Evolutionary conservation across 2,329 filamentous ascomycete genomes (phyloP).

Genomic region (Pestalotiopsis sp.): DNA sequence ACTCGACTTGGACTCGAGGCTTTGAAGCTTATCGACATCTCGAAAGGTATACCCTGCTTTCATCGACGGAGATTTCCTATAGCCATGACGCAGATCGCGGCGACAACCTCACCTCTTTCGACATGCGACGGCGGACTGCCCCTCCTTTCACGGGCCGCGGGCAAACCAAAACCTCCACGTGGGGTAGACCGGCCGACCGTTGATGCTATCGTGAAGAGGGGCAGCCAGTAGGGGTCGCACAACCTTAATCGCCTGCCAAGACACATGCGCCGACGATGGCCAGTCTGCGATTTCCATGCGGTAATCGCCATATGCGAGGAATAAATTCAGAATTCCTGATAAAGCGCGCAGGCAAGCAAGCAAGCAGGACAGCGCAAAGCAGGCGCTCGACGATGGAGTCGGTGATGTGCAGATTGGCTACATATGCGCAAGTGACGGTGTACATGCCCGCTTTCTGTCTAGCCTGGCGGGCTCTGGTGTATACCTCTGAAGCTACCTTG

Average conservation of each 20-base stretch:
- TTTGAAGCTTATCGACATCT: not conserved
- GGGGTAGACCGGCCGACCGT: not conserved
- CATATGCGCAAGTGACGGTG: not conserved
- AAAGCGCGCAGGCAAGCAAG: not conserved
- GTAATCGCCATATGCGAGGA: not conserved
- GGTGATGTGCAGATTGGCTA: conserved; percentile 1
- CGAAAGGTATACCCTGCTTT: not conserved
- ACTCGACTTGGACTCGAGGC: not conserved
- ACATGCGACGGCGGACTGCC: not conserved
- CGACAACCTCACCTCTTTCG: not conserved
- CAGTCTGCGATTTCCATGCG: not conserved
- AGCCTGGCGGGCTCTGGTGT: not conserved
- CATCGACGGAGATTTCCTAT: not conserved
- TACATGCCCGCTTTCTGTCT: conserved; percentile 5
- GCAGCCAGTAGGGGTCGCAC: not conserved
- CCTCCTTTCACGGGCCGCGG: not conserved
- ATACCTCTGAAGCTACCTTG: not conserved
- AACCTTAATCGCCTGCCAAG: not conserved
- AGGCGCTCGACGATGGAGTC: not conserved
- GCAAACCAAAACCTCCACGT: conserved; percentile 6
- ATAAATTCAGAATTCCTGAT: not conserved
- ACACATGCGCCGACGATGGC: not conserved
- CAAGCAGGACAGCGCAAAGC: not conserved
- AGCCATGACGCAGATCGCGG: not conserved
- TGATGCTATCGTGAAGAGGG: not conserved